A percentile compares a stretch with the other conserved stretches of the same genome.
phyloP scores from a whole-genome alignment of 495 filamentous ascomycete genomes.

The Hyaloscypha variabilis region DNA sequence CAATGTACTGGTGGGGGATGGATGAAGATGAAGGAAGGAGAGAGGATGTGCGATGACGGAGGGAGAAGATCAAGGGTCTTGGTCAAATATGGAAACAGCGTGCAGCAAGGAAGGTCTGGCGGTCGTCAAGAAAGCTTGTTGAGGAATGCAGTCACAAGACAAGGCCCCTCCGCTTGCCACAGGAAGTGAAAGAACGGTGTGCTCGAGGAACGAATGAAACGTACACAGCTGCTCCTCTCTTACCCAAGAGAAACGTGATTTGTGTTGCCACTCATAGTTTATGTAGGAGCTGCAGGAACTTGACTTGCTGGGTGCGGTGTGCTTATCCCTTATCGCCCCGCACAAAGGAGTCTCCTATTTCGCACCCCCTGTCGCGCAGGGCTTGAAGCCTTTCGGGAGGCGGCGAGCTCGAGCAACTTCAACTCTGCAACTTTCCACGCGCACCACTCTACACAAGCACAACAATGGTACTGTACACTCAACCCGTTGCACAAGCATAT shows the following conservation, averaged over 20 bases:
- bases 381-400: background rate
- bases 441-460: background rate
- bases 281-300: background rate
- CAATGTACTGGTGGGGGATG: background rate
- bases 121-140: background rate
- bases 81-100: slow-evolving; percentile 5
- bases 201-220: background rate
- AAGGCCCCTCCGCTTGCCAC: too few species aligned
- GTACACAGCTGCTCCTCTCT: background rate
- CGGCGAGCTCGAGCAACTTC: background rate
- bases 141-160: slow-evolving; percentile 5
- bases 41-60: slow-evolving; percentile 7
- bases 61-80: background rate
- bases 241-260: slow-evolving; percentile 1
- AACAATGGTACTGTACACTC: slow-evolving; percentile 3
- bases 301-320: background rate
- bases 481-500: background rate
- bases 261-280: background rate
- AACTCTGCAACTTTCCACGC: background rate
- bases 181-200: slow-evolving; percentile 12
- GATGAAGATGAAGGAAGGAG: slow-evolving; percentile 19
- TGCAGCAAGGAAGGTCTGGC: background rate
- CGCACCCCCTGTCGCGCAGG: background rate
- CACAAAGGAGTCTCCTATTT: background rate
- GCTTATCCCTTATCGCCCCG: background rate